Evolutionary conservation across 129 eudicot genomes (phyloP).

Genomic region (Flaveria linearis): DNA sequence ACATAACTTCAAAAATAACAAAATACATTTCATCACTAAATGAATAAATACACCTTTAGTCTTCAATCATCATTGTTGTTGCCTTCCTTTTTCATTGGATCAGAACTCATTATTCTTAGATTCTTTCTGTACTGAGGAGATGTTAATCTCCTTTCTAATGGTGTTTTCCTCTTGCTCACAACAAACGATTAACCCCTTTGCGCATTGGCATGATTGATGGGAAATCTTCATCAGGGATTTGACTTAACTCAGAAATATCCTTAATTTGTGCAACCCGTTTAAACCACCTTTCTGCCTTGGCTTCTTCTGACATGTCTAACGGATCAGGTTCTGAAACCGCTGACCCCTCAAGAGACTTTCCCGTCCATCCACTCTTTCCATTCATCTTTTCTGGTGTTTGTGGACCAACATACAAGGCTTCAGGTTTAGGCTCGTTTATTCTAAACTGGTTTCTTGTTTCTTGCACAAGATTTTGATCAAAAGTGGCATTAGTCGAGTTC

Average conservation of each 20-base stretch:
- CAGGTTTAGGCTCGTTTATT: slow-evolving; percentile 15
- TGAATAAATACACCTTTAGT: neutral
- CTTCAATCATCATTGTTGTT: slow-evolving; percentile 35
- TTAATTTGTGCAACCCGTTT: slow-evolving; percentile 92
- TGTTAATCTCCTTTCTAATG: slow-evolving; percentile 84
- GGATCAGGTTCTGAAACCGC: slow-evolving; percentile 82
- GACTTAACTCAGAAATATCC: slow-evolving; percentile 83
- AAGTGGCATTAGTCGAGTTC: neutral
- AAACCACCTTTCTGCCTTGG: slow-evolving; percentile 93
- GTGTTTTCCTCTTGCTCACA: slow-evolving; percentile 92
- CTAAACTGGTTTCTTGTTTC: slow-evolving; percentile 12
- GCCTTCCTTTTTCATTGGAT: slow-evolving; percentile 50
- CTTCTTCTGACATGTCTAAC: slow-evolving; percentile 96
- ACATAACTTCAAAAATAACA: neutral
- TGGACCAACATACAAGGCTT: slow-evolving; percentile 18
- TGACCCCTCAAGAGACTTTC: slow-evolving; percentile 86
- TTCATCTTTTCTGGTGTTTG: slow-evolving; percentile 33
- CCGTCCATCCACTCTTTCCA: slow-evolving; percentile 48
- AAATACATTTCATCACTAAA: slow-evolving; percentile 16
- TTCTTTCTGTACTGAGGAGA: slow-evolving; percentile 79
- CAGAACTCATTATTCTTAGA: slow-evolving; percentile 63
- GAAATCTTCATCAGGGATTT: slow-evolving; percentile 94
- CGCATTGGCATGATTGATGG: slow-evolving; percentile 98
- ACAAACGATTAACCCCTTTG: slow-evolving; percentile 95
- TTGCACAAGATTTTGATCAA: slow-evolving; percentile 20